Base-by-base conservation (phyloP, 148 eudicot species). In the Heliosperma pusillum region DNA sequence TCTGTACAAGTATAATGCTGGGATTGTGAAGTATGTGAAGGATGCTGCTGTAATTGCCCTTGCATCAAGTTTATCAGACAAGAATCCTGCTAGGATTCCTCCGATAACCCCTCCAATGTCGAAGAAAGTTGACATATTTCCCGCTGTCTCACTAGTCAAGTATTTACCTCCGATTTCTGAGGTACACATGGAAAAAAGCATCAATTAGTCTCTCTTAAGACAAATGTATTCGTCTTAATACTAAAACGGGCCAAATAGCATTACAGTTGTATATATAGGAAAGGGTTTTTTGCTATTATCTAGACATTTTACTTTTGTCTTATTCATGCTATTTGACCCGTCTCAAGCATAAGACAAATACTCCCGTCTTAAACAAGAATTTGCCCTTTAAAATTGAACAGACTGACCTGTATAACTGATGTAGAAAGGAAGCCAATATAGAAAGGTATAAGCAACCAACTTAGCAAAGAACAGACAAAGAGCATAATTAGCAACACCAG, bases 381-480 rank as follows among this genome's bases (percentile, higher is more conserved):
- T n/a, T n/a, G n/a, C n/a, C n/a, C n/a, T n/a, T n/a, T n/a, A n/a
- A n/a, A n/a, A n/a, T n/a, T n/a, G n/a, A n/a, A n/a, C n/a, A n/a
- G n/a, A n/a, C n/a, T n/a, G n/a, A n/a, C 97, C 96, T 84, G 97
- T 93, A 81, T 89, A 88, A 64, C 85, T 93, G 80, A 93, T 85
- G 87, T 93, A 93, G 84, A 90, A 93, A 24, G 97, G 96, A 64
- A 90, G 96, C 97, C 96, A 93, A 69, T 93, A 90, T 63, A 93
- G 77, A 73, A 93, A 92, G 7, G 97, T 92, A 33, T 92, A 92
- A 2, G 96, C 97, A 75, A 92, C 97, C 85, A 92, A 78, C 70
- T 92, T 92, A 24, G 97, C 93, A 17, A 92, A 92, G 84, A 90
- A 92, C 69, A 93, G 89, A 84, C 96, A 93, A 25, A 93, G 84